Evolutionary conservation across 768 basidiomycete genomes (phyloP), one percentile per base, ranked within the genome.

Genomic region (Leccinum boreale): DNA sequence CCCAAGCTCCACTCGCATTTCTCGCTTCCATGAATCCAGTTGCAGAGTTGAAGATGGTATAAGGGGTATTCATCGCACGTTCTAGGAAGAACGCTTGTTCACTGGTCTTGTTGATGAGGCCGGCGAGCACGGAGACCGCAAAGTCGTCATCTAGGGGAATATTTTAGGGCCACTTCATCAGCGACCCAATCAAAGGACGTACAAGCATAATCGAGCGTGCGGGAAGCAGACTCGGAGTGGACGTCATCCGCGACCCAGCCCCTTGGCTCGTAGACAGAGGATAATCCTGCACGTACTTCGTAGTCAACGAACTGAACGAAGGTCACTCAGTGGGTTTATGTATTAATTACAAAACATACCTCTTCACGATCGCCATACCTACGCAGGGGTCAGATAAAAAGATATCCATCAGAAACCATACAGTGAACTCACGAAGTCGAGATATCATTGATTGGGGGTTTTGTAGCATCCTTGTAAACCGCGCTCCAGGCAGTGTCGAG

Each of bases 11-110:
- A 63, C 81, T 78, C 14, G 77, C 77, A 55, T 87, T 85, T 49
- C 86, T 78, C 1, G 89, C 90, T 65, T 92, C 89, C 87, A 94
- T 91, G 67, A 92, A 92, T 1, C 87, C 87, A 0, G 86, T 90
- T 5, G 35, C 52, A 19, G 58, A 53, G 63, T 92, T 93, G 75
- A 81, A 94, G 12, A 93, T 71, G 0, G 79, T 80, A 67, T 85
- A 86, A 0, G 88, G 84, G 10, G 75, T 77, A 2, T 70, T 69
- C 67, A 81, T 74, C 0, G 87, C 78, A 10, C 91, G 81, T n/a
- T 80, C 69, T 24, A 72, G 75, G 58, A 92, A 79, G 69, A 81
- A 80, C 0, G 67, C 70, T 3, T 84, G 74, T 23, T 85, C 79
- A 0, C 66, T 62, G 0, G 79, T 74, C 58, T 86, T 84, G 29